These are phyloP conservation scores for Fusarium xylarioides DNA, from an alignment of 2,329 filamentous ascomycete genomes.

Conservation along the genomic window DNA sequence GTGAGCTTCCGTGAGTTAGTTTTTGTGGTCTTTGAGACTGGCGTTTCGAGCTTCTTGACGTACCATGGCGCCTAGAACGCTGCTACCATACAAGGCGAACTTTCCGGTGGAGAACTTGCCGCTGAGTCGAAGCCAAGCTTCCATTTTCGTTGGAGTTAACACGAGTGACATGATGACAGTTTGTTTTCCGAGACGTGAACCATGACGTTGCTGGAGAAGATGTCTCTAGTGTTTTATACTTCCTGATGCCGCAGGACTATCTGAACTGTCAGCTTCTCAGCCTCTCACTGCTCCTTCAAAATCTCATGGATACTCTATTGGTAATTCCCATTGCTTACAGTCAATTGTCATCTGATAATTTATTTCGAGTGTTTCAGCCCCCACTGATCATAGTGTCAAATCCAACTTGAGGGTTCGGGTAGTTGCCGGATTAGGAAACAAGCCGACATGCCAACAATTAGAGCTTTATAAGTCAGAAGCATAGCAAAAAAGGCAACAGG, in stretches of 20 bases:
- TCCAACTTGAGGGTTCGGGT: background rate
- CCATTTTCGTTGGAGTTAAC: background rate
- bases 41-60: no score
- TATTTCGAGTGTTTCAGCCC: background rate
- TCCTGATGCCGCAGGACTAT: background rate
- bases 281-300: background rate
- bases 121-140: background rate
- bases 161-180: background rate
- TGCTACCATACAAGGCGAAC: background rate
- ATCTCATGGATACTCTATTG: rapidly evolving
- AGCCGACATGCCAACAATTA: background rate
- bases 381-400: background rate
- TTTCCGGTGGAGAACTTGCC: background rate
- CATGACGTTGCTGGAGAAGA: background rate
- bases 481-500: background rate
- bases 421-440: background rate
- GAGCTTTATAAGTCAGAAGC: background rate
- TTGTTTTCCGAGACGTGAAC: no score
- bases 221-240: background rate
- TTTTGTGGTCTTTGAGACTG: background rate
- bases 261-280: background rate
- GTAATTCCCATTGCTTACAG: rapidly evolving
- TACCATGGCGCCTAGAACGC: background rate
- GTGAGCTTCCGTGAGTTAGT: background rate
- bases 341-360: background rate